phyloP scores from a whole-genome alignment of 768 basidiomycete species.

The Lentinula edodes region DNA sequence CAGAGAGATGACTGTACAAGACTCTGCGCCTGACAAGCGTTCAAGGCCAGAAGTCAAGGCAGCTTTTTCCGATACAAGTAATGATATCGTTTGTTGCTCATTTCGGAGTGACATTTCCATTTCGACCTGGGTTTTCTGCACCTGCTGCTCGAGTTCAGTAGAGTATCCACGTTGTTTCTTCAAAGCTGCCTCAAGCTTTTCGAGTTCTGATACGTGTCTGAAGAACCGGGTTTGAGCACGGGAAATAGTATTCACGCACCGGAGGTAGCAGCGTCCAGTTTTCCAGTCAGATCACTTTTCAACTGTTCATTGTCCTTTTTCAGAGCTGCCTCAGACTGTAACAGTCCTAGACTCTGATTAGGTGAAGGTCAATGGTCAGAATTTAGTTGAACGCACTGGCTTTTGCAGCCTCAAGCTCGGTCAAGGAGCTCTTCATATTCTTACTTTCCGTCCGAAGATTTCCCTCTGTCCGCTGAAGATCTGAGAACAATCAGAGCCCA shows the following conservation, averaged over 20 bases:
- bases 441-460: constrained; percentile 4
- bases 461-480: constrained; percentile 25
- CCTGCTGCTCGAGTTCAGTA: constrained; percentile 23
- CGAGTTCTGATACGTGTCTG: not conserved
- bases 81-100: constrained; percentile 68
- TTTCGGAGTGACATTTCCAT: constrained; percentile 36
- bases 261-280: not conserved
- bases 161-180: constrained; percentile 26
- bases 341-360: constrained; percentile 18
- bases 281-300: not conserved
- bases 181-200: constrained; percentile 15
- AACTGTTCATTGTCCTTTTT: not conserved
- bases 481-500: constrained; percentile 14
- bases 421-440: not conserved
- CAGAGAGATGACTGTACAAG: constrained; percentile 36
- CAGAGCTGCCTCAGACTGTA: constrained; percentile 21
- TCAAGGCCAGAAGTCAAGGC: constrained; percentile 53
- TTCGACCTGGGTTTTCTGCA: constrained; percentile 24
- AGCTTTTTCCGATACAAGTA: constrained; percentile 73
- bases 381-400: constrained; percentile 1
- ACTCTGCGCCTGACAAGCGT: constrained; percentile 53
- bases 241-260: constrained; percentile 1
- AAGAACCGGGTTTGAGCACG: not conserved
- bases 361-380: not conserved
- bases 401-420: constrained; percentile 1